phyloP scores from a whole-genome alignment of 495 filamentous ascomycete genomes.

The Aspergillus avenaceus region DNA sequence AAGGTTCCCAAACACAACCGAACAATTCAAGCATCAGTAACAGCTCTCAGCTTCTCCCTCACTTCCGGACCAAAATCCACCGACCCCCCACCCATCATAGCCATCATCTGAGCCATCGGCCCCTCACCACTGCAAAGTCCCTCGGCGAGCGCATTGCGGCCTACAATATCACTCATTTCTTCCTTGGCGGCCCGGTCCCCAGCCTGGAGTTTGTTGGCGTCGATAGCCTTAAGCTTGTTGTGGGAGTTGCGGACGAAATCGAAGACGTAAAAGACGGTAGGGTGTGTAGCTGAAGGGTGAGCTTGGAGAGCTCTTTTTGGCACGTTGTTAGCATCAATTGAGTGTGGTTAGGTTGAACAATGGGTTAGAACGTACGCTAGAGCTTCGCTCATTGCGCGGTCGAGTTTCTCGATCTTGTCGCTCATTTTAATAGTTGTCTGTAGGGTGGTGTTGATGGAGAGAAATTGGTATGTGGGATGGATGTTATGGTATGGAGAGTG shows the following conservation, averaged over 20 bases:
- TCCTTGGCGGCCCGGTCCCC: conserved; percentile 15
- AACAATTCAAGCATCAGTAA: conserved; percentile 8
- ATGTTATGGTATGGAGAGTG: no score
- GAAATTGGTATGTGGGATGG: no score
- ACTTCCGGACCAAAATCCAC: conserved; percentile 28
- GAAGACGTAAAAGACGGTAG: conserved; percentile 30
- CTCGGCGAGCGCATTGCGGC: conserved; percentile 26
- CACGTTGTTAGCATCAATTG: neutral
- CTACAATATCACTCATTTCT: conserved; percentile 19
- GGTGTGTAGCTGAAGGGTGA: conserved; percentile 30
- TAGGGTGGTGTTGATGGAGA: no score
- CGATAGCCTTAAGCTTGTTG: conserved; percentile 20
- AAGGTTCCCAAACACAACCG: neutral
- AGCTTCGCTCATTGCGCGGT: conserved; percentile 22
- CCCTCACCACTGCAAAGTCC: conserved; percentile 22
- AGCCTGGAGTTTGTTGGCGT: conserved; percentile 20
- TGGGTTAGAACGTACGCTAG: conserved; percentile 22
- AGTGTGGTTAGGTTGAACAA: neutral
- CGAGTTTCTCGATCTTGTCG: conserved; percentile 14
- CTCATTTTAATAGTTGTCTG: conserved; percentile 1
- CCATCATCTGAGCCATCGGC: conserved; percentile 19
- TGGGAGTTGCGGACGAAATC: conserved; percentile 32
- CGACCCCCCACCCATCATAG: conserved; percentile 18
- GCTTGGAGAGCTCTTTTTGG: conserved; percentile 4
- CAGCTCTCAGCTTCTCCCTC: conserved; percentile 13